Evolutionary conservation across 495 filamentous ascomycete genomes (phyloP).

Genomic region (Penicillium argentinense): DNA sequence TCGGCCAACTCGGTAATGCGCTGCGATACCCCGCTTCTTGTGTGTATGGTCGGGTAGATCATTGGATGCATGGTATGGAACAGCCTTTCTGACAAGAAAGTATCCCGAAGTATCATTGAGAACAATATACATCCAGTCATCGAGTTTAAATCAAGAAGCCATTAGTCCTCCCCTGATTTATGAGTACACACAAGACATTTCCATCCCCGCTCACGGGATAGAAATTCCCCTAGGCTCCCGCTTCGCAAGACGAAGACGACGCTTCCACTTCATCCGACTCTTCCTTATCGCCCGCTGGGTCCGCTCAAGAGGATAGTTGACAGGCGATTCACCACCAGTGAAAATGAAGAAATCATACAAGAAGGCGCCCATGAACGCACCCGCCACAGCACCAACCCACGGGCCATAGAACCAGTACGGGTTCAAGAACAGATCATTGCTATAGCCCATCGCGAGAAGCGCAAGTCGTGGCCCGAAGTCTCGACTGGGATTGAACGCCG

Average conservation of each 20-base stretch:
- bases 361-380: slow-evolving; percentile 45
- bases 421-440: slow-evolving; percentile 36
- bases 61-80: too few species aligned
- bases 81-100: too few species aligned
- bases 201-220: background rate
- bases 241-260: slow-evolving; percentile 22
- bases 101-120: too few species aligned
- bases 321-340: slow-evolving; percentile 51
- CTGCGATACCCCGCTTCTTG: too few species aligned
- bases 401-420: slow-evolving; percentile 55
- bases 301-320: slow-evolving; percentile 48
- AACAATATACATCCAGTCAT: too few species aligned
- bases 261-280: slow-evolving; percentile 34
- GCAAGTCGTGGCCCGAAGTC: slow-evolving; percentile 52
- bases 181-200: too few species aligned
- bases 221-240: background rate
- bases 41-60: too few species aligned
- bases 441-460: slow-evolving; percentile 44
- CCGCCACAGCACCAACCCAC: slow-evolving; percentile 45
- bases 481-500: slow-evolving; percentile 50
- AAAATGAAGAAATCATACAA: slow-evolving; percentile 57
- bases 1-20: too few species aligned
- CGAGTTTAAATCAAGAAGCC: too few species aligned
- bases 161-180: too few species aligned
- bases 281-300: slow-evolving; percentile 35